These are phyloP conservation scores for Penicillium canariense DNA, from an alignment of 495 filamentous ascomycete genomes.

Conservation along the genomic window DNA sequence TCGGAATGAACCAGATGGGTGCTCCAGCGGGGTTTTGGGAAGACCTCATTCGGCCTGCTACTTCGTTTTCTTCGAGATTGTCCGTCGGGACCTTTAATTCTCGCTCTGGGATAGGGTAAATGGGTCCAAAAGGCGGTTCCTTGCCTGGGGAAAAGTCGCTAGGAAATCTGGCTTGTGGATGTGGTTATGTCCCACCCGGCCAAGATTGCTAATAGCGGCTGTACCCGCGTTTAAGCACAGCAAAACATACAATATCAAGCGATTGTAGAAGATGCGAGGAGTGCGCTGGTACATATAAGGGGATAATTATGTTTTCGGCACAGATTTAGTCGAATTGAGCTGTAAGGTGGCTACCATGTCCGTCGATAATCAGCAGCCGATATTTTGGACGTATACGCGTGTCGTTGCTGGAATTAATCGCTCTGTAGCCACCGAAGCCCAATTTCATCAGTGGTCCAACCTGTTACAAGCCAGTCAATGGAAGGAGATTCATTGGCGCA, in stretches of 20 bases:
- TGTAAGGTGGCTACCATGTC: not conserved
- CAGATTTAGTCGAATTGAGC: not conserved
- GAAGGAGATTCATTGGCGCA: too few species aligned
- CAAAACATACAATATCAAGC: not conserved
- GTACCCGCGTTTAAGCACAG: not conserved
- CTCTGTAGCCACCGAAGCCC: not conserved
- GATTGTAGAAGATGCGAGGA: constrained; percentile 1
- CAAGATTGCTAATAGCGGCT: not conserved
- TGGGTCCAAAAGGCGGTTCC: too few species aligned
- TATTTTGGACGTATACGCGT: not conserved
- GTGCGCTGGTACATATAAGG: not conserved
- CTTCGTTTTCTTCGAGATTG: too few species aligned
- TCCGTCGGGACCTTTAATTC: too few species aligned
- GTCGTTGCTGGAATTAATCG: not conserved
- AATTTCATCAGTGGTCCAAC: too few species aligned
- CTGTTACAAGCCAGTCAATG: too few species aligned
- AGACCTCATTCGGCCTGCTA: too few species aligned
- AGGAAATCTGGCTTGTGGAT: too few species aligned
- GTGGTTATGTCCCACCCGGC: not conserved
- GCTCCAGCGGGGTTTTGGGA: too few species aligned
- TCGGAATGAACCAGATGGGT: too few species aligned
- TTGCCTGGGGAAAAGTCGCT: too few species aligned
- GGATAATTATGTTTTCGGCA: not conserved
- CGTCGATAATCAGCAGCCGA: not conserved
- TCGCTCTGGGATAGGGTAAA: too few species aligned